Percentiles rank a stretch among this genome's conserved stretches.
phyloP scores from a whole-genome alignment of 2,329 filamentous ascomycete species.

The Colletotrichum eleusines region DNA sequence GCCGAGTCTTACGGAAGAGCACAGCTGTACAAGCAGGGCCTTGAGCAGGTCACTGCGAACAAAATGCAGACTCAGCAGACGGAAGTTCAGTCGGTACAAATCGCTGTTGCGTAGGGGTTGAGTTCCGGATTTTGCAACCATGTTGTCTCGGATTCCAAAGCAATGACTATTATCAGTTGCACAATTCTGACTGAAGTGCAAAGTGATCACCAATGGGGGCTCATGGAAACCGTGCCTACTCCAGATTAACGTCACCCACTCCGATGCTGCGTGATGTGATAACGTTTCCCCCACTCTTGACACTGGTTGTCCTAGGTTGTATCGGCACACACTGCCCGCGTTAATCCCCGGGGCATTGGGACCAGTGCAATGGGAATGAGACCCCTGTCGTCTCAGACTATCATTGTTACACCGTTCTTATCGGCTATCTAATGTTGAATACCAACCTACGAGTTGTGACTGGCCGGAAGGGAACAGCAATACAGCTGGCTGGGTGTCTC shows the following conservation, averaged over 20 bases:
- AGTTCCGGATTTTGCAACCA: not conserved
- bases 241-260: not conserved
- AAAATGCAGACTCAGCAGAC: conserved; percentile 8
- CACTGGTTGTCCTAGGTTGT: too few species aligned
- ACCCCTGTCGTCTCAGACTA: not conserved
- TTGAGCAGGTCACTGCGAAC: conserved; percentile 41
- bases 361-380: not conserved
- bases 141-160: not conserved
- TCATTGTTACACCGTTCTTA: not conserved
- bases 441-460: not conserved
- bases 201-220: not conserved
- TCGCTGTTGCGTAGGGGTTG: conserved; percentile 22
- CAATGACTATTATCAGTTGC: not conserved
- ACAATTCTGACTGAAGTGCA: too few species aligned
- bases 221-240: too few species aligned
- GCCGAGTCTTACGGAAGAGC: conserved; percentile 50
- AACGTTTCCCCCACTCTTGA: conserved; percentile 3
- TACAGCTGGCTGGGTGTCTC: not conserved
- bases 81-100: conserved; percentile 16
- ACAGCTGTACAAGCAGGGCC: conserved; percentile 50
- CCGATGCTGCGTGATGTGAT: not conserved
- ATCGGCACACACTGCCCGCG: not conserved
- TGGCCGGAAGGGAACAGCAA: not conserved
- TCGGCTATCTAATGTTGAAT: not conserved
- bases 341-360: not conserved